phyloP scores from a whole-genome alignment of 495 filamentous ascomycete genomes.

The Neohortaea acidophila region DNA sequence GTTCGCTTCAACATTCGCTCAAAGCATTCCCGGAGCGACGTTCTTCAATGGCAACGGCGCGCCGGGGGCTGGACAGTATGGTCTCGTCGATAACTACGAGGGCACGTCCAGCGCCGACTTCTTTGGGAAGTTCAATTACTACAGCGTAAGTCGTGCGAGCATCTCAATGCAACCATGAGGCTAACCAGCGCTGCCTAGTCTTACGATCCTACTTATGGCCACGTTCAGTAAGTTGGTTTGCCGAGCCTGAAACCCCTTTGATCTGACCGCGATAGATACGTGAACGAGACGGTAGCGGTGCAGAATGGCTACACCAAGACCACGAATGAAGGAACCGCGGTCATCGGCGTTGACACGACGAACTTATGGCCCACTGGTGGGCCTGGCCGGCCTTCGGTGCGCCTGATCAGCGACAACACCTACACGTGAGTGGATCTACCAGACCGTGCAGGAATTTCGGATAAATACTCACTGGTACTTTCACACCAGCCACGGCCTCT shows the following conservation, averaged over 20 bases:
- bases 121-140: slow-evolving; percentile 25
- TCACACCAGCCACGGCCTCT: slow-evolving; percentile 16
- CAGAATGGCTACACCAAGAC: slow-evolving; percentile 16
- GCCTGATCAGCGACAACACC: slow-evolving; percentile 16
- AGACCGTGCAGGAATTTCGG: too few relatives aligned
- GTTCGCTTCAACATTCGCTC: neutral
- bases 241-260: neutral
- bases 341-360: slow-evolving; percentile 16
- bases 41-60: slow-evolving; percentile 10
- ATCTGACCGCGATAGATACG: slow-evolving; percentile 13
- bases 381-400: slow-evolving; percentile 17
- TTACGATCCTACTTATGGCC: slow-evolving; percentile 23
- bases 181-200: too few relatives aligned
- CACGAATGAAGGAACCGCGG: slow-evolving; percentile 1
- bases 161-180: too few relatives aligned
- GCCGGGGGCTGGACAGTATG: slow-evolving; percentile 10
- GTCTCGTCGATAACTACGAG: slow-evolving; percentile 17
- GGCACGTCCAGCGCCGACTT: slow-evolving; percentile 14
- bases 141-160: slow-evolving; percentile 17
- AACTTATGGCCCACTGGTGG: slow-evolving; percentile 14
- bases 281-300: slow-evolving; percentile 15
- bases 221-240: slow-evolving; percentile 19
- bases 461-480: too few relatives aligned
- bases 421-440: too few relatives aligned
- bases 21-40: slow-evolving; percentile 8